Evolutionary conservation across 163 green algal species (phyloP), one percentile per base, ranked within the genome.

Genomic region (Chlorella variabilis): DNA sequence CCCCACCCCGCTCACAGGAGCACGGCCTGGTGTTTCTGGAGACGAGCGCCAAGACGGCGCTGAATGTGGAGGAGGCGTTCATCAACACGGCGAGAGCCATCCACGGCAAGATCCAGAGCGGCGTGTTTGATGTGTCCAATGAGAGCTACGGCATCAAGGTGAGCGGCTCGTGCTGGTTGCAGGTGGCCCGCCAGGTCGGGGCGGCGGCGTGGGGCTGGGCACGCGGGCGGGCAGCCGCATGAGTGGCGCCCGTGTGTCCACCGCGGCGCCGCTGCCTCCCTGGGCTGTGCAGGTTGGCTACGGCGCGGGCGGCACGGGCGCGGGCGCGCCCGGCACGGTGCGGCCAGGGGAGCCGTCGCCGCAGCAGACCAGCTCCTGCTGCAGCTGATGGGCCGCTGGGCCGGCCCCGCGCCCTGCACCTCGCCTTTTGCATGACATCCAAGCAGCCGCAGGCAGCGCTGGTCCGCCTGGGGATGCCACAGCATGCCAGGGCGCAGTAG

Each of bases 11-110:
- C 11, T 13, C 8, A 27, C 73, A 80, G 73, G 97, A 99, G 90
- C 93, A 99, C 83, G 97, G 97, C 3, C 92, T 99, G 27, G 93
- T 99, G 29, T 99, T 99, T 83, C 88, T 99, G 90, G 97, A 99
- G 89, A 99, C 97, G 1, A 98, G 92, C n/a, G 97, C 97, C 38
- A 96, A 98, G 83, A 99, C 97, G 42, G 96, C 97, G 17, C 91
- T 98, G 90, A 99, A 99, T 86, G 97, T 99, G 38, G 97, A 99
- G 86, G 97, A 99, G 87, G 96, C 96, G 1, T 99, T 99, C 89
- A 98, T 98, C 86, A 96, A 98, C 90, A 99, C 97, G 15, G 97
- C 97, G 0, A 84, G 92, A n/a, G 95, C 97, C 80, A 99, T 99
- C 75, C 97, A 98, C 85, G 90, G 95, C 62, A 99, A 99, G 86